These are phyloP conservation scores for Lactarius psammicola DNA, from an alignment of 768 basidiomycete genomes.

Conservation along the genomic window DNA sequence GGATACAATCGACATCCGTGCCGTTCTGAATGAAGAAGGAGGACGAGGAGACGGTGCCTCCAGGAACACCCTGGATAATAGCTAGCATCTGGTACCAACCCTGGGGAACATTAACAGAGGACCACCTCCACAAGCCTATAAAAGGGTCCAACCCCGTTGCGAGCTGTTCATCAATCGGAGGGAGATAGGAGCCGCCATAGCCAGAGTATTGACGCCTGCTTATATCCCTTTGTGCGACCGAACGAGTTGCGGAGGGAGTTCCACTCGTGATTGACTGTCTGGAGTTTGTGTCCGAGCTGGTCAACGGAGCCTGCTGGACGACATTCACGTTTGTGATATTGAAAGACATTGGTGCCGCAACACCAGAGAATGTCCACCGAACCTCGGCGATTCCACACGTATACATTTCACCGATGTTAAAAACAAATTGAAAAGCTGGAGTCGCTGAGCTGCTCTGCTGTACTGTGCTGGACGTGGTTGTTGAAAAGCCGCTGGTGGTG, in stretches of 20 bases:
- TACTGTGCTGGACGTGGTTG: not conserved
- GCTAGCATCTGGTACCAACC: conserved; percentile 49
- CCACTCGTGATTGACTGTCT: not conserved
- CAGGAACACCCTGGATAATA: conserved; percentile 9
- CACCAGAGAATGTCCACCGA: conserved; percentile 30
- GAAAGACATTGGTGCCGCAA: conserved; percentile 34
- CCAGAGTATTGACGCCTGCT: conserved; percentile 17
- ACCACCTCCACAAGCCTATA: conserved; percentile 41
- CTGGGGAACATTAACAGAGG: conserved; percentile 43
- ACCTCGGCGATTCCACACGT: conserved; percentile 38
- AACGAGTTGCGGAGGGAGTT: conserved; percentile 2
- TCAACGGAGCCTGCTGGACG: conserved; percentile 29
- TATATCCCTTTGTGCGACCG: not conserved
- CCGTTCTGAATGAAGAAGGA: conserved; percentile 42
- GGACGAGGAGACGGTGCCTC: conserved; percentile 32
- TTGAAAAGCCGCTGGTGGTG: not conserved
- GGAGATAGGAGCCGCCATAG: conserved; percentile 17
- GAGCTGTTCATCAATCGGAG: conserved; percentile 32
- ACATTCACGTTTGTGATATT: conserved; percentile 42
- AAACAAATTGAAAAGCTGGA: not conserved
- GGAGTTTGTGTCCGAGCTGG: not conserved
- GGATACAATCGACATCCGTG: conserved; percentile 39
- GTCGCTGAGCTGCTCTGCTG: not conserved
- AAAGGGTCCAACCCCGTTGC: conserved; percentile 35
- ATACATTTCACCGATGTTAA: conserved; percentile 33